A percentile compares a stretch with the other conserved stretches of the same genome.
Conservation (phyloP, 2,329 filamentous ascomycete genomes). For the Apiospora hydei region DNA sequence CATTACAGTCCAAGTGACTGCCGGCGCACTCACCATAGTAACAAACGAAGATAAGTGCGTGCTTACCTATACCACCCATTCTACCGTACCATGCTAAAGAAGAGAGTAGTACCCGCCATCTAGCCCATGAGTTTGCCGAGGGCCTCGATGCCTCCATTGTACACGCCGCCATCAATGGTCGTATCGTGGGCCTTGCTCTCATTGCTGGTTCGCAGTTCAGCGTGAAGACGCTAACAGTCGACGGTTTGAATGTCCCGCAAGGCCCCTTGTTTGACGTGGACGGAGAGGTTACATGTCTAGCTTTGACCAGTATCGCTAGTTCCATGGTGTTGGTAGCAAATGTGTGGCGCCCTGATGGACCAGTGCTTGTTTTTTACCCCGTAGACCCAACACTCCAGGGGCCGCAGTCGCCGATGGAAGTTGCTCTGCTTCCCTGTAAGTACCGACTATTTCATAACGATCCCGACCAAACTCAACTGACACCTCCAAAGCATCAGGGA, state of each 20-base stretch:
- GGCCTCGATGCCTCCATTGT: constrained; percentile 43
- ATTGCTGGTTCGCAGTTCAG: constrained; percentile 46
- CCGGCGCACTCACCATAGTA: constrained; percentile 51
- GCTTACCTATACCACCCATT: background rate
- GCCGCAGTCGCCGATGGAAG: background rate
- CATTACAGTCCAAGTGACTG: constrained; percentile 62
- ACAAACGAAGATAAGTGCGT: constrained; percentile 47
- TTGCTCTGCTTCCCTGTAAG: background rate
- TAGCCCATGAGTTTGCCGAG: constrained; percentile 43
- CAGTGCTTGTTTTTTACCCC: constrained; percentile 34
- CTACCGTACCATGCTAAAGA: background rate
- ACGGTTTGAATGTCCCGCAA: constrained; percentile 42
- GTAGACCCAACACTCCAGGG: background rate
- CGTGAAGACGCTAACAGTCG: constrained; percentile 49
- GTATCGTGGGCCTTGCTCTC: constrained; percentile 52
- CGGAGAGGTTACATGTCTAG: constrained; percentile 59
- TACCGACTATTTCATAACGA: background rate
- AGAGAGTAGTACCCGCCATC: constrained; percentile 39
- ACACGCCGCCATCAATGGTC: constrained; percentile 50
- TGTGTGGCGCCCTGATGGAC: constrained; percentile 31
- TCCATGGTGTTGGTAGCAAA: constrained; percentile 35
- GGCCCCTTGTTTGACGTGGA: constrained; percentile 44
- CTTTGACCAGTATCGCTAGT: constrained; percentile 31
- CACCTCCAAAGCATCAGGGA: background rate
- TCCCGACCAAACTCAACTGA: background rate